Evolutionary conservation across 176 grass and related monocot genomes (phyloP).

Genomic region (Themeda triandra): DNA sequence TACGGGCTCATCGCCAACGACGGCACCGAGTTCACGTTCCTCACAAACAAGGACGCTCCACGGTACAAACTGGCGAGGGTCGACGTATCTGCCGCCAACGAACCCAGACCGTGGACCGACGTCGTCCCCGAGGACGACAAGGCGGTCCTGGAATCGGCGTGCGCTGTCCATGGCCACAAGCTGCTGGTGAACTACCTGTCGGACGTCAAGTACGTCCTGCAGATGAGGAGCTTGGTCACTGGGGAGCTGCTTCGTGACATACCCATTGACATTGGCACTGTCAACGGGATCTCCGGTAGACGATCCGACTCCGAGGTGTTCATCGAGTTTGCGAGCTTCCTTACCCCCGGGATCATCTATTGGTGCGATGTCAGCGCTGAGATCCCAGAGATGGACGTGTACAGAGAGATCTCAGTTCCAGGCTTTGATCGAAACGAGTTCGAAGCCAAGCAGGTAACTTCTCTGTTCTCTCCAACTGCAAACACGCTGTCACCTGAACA

Average conservation of each 20-base stretch:
- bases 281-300: conserved; percentile 61
- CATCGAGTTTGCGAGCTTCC: conserved; percentile 84
- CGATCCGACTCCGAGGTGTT: conserved; percentile 67
- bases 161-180: conserved; percentile 64
- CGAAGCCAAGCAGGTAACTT: conserved; percentile 67
- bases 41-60: conserved; percentile 73
- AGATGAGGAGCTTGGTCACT: conserved; percentile 73
- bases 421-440: conserved; percentile 67
- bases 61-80: conserved; percentile 70
- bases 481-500: no score
- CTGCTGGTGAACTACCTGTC: conserved; percentile 79
- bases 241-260: conserved; percentile 60
- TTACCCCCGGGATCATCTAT: conserved; percentile 84
- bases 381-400: conserved; percentile 59
- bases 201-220: conserved; percentile 76
- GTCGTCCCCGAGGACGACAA: conserved; percentile 61
- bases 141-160: conserved; percentile 61
- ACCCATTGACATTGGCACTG: conserved; percentile 80
- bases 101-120: conserved; percentile 40
- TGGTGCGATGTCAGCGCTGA: conserved; percentile 53
- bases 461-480: no score
- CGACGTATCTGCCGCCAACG: conserved; percentile 27
- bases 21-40: conserved; percentile 60
- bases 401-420: conserved; percentile 69
- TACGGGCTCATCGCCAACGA: conserved; percentile 68